Base-by-base conservation (phyloP, 2,329 filamentous ascomycete species). In the Gliomastix tumulicola region DNA sequence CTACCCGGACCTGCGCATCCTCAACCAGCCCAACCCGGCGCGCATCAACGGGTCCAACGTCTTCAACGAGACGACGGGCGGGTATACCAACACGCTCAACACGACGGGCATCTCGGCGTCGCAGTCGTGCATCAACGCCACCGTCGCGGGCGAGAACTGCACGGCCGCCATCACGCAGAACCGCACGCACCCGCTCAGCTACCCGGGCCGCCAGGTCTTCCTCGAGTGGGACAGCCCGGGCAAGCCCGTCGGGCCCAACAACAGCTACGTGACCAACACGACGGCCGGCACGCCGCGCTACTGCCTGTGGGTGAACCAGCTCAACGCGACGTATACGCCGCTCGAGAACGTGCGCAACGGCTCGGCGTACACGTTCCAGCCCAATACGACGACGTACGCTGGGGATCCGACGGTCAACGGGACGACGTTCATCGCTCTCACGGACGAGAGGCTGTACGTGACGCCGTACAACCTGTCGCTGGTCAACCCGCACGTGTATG, bases 351-450 rank as follows among this genome's bases (percentile, higher is more conserved):
- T 74, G 5, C 75, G 69, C 5, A 17, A 46, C 3, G 63, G 36
- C 32, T 27, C 63, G 4, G 84, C 80, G 0, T 82, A 68, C 53
- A 87, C 85, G 0, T 76, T 80, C 42, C 85, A 94, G 66, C 87
- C 86, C 1, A 74, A 83, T 45, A 65, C 73, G 7, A 72, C 75
- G 25, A 82, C 84, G 0, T 92, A 71, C 51, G 66, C 71, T 40
- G 75, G 77, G 2, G 80, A 88, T 38, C 80, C 80, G 1, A 74
- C 76, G 2, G 68, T 84, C 35, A 92, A 92, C 46, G 82, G 76
- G 1, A 92, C 87, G 5, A 83, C 88, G 60, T 92, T 90, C 53
- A 63, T 94, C 32, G 82, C 79, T 1, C 53, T 94, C 10, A 90
- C 85, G 0, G 85, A 90, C 48, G 53, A 57, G 0, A 72, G 88